Evolutionary conservation across 1,284 basidiomycete genomes (phyloP), one percentile per base, ranked within the genome.

Genomic region (Cryptococcus jaspeensis): DNA sequence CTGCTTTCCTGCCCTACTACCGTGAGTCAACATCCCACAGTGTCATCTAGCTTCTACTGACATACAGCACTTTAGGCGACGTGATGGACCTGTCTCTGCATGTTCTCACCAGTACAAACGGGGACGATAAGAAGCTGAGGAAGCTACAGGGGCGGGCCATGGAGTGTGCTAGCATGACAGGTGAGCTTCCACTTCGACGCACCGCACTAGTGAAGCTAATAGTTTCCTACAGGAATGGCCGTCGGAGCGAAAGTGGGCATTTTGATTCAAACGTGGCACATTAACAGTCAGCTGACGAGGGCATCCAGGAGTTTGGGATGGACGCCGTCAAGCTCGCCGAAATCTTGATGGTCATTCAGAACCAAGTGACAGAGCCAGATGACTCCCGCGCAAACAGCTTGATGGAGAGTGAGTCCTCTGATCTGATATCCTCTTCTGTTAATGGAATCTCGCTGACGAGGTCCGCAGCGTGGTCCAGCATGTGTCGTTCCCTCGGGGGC

Each of bases 381-480:
- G 73, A 75, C 52, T 58, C 60, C 12, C 54, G 70, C 15, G 54
- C 58, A 7, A 36, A 41, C 0, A 67, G 65, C 52, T 53, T 74
- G 18, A 61, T 72, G n/a, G 70, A 75, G 22, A 65, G 74, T 73
- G 49, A 59, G 71, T 44, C 2, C 6, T 15, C 22, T 22, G 45
- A 25, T 49, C 20, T 50, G 16, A 9, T 32, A 18, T 35, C 38
- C 5, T 20, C 9, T 44, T 18, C 51, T 51, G 52, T 22, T 51
- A 25, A 54, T n/a, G n/a, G n/a, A n/a, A n/a, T n/a, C n/a, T n/a
- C n/a, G 37, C 37, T 25, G 13, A 37, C 35, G 1, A 85, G 51
- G 88, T 87, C 65, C 79, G 38, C 85, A 51, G 91, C 88, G 0
- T 91, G 89, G 89, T 85, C 87, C 4, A 90, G 88, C 70, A 82